Percentiles rank a stretch among this genome's conserved stretches.
phyloP scores from a whole-genome alignment of 192 early-diverging fungal species.

The Gorgonomyces haynaldii region DNA sequence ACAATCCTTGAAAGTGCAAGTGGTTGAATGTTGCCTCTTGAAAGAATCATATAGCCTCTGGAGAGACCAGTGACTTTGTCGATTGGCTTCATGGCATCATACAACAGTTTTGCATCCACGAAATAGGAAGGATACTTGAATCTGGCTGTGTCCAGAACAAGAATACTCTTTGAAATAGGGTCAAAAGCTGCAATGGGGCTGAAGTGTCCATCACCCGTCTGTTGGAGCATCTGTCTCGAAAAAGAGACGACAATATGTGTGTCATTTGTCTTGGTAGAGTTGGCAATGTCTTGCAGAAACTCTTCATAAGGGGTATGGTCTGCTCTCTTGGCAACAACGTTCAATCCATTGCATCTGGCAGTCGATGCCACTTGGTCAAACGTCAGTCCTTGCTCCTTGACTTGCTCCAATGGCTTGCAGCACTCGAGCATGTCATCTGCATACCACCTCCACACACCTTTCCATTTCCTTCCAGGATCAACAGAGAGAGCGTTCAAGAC shows the following conservation, averaged over 20 bases:
- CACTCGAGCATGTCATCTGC: slow-evolving; percentile 42
- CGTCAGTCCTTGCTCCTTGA: slow-evolving; percentile 76
- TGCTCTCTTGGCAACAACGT: slow-evolving; percentile 64
- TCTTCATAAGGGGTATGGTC: slow-evolving; percentile 47
- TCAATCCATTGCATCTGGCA: slow-evolving; percentile 73
- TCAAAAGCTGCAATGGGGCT: slow-evolving; percentile 82
- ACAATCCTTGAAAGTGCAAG: slow-evolving; percentile 27
- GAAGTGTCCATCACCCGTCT: slow-evolving; percentile 91
- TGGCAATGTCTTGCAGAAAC: slow-evolving; percentile 65
- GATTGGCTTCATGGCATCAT: slow-evolving; percentile 66
- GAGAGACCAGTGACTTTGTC: slow-evolving; percentile 70
- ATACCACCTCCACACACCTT: slow-evolving; percentile 90
- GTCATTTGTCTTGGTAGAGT: slow-evolving; percentile 55
- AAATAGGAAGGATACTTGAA: slow-evolving; percentile 92
- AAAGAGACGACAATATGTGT: slow-evolving; percentile 83
- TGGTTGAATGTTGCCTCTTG: slow-evolving; percentile 16
- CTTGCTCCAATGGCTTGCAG: slow-evolving; percentile 42
- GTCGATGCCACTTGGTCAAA: slow-evolving; percentile 84
- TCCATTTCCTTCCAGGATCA: slow-evolving; percentile 78
- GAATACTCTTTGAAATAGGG: slow-evolving; percentile 51
- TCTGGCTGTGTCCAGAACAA: slow-evolving; percentile 78
- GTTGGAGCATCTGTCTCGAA: slow-evolving; percentile 57
- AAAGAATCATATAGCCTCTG: slow-evolving; percentile 80
- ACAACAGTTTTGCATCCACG: slow-evolving; percentile 56
- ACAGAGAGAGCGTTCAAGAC: slow-evolving; percentile 88